Evolutionary conservation across 345 rosid genomes (phyloP), one percentile per base, ranked within the genome.

Genomic region (Euclidium syriacum): DNA sequence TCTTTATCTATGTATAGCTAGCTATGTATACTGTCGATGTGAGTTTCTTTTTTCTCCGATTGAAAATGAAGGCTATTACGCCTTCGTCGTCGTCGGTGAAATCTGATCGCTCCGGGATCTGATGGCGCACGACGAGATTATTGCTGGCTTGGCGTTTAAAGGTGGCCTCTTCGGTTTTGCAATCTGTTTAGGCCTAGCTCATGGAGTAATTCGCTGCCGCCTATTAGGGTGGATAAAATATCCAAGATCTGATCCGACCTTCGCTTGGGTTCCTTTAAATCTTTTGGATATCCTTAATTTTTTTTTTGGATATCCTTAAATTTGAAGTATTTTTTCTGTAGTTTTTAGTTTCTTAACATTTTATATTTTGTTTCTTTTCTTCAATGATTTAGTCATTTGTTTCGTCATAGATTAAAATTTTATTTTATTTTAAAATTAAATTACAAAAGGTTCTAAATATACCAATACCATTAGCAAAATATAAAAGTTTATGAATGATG

Each of bases 181-280:
- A 11, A 40, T 60, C 44, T 16, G 66, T n/a, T 51, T 63, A 11
- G 50, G 57, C 49, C 44, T 58, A 3, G 57, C 19, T 30, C 10
- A 19, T 42, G 35, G 35, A 38, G 24, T 41, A 5, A 4, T 51
- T 19, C 23, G 48, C 30, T 53, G 58, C 18, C 25, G 1, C 29
- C 16, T 4, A 8, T 65, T 47, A 35, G 40, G 48, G 39, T 42
- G 34, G 41, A 48, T 48, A 3, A 2, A 18, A 3, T 66, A 66
- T 58, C 72, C 58, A 6, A 67, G 58, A 67, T 58, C 72, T 65
- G 65, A 48, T 9, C 65, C 65, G 16, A 20, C 6, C 27, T 18
- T 38, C 33, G 2, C n/a, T 18, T 34, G 46, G 39, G 15, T 40
- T 24, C 15, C 12, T 8, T 4, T 6, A 5, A 5, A 5, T 40